A percentile compares a stretch with the other conserved stretches of the same genome.
phyloP scores from a whole-genome alignment of 2,329 filamentous ascomycete genomes.

The Cercospora sojina region DNA sequence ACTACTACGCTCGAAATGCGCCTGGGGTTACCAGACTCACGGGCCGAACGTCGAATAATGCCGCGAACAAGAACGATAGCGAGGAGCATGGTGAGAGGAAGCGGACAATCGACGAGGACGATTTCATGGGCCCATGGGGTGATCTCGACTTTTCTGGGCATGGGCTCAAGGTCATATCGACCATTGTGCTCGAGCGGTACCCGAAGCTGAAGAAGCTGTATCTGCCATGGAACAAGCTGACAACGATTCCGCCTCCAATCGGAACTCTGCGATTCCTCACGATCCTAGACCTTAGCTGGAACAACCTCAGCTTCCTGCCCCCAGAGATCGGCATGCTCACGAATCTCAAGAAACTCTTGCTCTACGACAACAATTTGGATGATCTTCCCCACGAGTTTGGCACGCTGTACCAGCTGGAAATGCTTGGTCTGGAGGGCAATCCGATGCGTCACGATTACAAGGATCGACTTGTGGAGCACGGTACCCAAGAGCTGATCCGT shows the following conservation, averaged over 20 bases:
- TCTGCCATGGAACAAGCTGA: slow-evolving; percentile 88
- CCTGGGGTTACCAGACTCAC: slow-evolving; percentile 33
- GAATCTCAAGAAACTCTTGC: slow-evolving; percentile 76
- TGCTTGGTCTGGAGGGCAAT: slow-evolving; percentile 90
- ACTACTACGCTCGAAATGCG: slow-evolving; percentile 74
- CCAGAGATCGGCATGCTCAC: slow-evolving; percentile 96
- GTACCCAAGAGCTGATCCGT: slow-evolving; percentile 80
- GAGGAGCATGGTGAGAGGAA: slow-evolving; percentile 59
- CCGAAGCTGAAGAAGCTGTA: slow-evolving; percentile 88
- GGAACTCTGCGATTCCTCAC: slow-evolving; percentile 78
- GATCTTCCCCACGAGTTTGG: slow-evolving; percentile 83
- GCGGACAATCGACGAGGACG: slow-evolving; percentile 55
- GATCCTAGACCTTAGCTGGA: slow-evolving; percentile 84
- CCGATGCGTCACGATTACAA: slow-evolving; percentile 72
- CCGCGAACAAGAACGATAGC: slow-evolving; percentile 52
- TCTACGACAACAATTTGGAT: slow-evolving; percentile 88
- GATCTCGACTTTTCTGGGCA: slow-evolving; percentile 96
- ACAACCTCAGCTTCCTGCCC: slow-evolving; percentile 77
- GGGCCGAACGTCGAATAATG: slow-evolving; percentile 28
- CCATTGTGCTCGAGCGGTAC: slow-evolving; percentile 76
- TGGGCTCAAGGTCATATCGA: slow-evolving; percentile 77
- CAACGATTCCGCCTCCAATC: slow-evolving; percentile 74
- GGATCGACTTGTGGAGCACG: slow-evolving; percentile 79
- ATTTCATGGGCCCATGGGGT: slow-evolving; percentile 70
- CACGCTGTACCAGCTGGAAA: slow-evolving; percentile 81